Conservation (phyloP, 2,329 filamentous ascomycete species). For the Colletotrichum ledebouriae region DNA sequence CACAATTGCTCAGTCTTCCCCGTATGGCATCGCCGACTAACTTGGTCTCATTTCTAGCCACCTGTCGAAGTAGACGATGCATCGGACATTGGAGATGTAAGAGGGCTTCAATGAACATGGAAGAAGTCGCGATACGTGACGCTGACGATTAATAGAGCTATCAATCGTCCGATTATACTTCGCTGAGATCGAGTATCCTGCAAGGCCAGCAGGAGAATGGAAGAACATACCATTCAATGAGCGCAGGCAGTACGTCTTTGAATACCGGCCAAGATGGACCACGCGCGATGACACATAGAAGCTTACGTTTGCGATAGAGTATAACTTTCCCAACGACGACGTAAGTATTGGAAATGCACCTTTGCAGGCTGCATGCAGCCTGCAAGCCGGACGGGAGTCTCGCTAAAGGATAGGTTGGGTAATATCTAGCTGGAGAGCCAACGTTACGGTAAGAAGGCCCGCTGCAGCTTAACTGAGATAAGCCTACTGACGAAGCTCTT, state of each 20-base stretch:
- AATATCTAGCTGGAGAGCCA: background rate
- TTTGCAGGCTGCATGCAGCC: too few species aligned
- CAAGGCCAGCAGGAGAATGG: slow-evolving; percentile 55
- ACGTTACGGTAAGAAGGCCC: background rate
- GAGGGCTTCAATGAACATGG: background rate
- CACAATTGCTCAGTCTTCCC: too few species aligned
- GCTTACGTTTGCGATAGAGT: slow-evolving; percentile 42
- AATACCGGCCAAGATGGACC: too few species aligned
- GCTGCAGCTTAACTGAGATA: background rate
- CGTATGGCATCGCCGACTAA: too few species aligned
- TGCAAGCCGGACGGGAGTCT: too few species aligned
- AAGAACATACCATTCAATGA: slow-evolving; percentile 53
- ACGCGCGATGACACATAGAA: too few species aligned
- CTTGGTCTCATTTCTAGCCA: too few species aligned
- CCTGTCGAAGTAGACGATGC: too few species aligned
- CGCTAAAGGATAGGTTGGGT: too few species aligned
- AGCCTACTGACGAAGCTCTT: background rate
- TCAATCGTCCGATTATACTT: background rate
- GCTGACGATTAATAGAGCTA: background rate
- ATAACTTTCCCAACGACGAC: slow-evolving; percentile 46
- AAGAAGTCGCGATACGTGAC: too few species aligned
- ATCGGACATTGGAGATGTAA: background rate
- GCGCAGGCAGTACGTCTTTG: slow-evolving; percentile 16
- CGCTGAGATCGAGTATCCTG: slow-evolving; percentile 50
- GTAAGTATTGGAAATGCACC: slow-evolving; percentile 18